phyloP scores from a whole-genome alignment of 441 rosid genomes.

The Erysimum cheiri region DNA sequence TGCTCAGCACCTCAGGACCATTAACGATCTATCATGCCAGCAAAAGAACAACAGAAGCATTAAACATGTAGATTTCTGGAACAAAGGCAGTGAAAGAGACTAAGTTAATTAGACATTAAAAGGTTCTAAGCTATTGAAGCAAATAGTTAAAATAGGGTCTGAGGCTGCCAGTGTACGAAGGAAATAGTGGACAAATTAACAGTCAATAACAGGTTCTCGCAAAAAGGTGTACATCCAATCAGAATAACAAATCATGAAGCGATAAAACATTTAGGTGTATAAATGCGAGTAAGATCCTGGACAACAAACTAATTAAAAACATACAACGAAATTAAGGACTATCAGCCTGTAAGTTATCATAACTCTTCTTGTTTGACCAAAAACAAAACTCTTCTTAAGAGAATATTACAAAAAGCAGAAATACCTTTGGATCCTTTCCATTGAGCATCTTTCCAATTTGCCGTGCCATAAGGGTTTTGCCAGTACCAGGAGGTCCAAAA shows the following conservation, averaged over 20 bases:
- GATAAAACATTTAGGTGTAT: conserved; percentile 7
- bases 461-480: conserved; percentile 98
- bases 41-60: conserved; percentile 36
- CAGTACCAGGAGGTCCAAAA: conserved; percentile 98
- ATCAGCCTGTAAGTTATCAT: conserved; percentile 12
- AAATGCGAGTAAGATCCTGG: not conserved
- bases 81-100: conserved; percentile 22
- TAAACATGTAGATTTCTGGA: conserved; percentile 19
- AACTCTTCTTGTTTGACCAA: conserved; percentile 3
- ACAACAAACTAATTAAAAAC: conserved; percentile 2
- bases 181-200: conserved; percentile 2
- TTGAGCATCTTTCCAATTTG: conserved; percentile 99
- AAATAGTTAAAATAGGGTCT: conserved; percentile 5
- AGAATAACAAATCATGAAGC: conserved; percentile 5
- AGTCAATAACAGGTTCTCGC: conserved; percentile 1
- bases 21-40: conserved; percentile 73
- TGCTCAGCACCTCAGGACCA: conserved; percentile 98
- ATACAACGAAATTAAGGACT: conserved; percentile 3
- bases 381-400: conserved; percentile 4
- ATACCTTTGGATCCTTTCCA: conserved; percentile 98
- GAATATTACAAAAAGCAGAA: conserved; percentile 10
- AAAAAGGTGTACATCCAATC: not conserved
- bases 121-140: not conserved
- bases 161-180: conserved; percentile 20
- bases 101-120: conserved; percentile 15